Evolutionary conservation across 2,329 filamentous ascomycete genomes (phyloP).

Genomic region (Chaetomiaceae sp.): DNA sequence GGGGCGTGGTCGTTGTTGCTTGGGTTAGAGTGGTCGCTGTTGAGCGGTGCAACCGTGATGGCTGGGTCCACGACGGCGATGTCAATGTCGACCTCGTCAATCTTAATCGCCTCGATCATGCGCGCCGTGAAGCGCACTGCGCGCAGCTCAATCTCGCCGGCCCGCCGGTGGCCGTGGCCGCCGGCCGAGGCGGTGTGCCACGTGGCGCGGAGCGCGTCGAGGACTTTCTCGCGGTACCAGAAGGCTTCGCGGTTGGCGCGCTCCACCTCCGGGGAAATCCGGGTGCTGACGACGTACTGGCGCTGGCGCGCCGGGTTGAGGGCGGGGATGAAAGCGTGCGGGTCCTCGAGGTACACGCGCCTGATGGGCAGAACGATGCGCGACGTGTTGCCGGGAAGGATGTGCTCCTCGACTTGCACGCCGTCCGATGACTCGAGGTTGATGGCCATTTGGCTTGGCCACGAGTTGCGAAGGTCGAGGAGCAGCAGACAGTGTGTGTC

Average conservation of each 20-base stretch:
- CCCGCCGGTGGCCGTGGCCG: conserved; percentile 43
- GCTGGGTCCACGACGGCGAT: conserved; percentile 44
- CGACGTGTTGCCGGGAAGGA: conserved; percentile 62
- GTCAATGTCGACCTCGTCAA: conserved; percentile 70
- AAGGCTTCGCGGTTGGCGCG: conserved; percentile 74
- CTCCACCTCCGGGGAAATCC: conserved; percentile 73
- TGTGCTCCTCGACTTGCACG: conserved; percentile 46
- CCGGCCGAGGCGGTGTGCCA: conserved; percentile 52
- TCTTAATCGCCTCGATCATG: conserved; percentile 77
- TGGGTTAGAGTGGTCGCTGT: conserved; percentile 16
- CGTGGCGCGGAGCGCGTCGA: conserved; percentile 62
- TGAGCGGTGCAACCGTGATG: conserved; percentile 4
- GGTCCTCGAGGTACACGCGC: conserved; percentile 68
- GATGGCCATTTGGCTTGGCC: conserved; percentile 72
- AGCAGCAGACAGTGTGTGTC: conserved; percentile 72
- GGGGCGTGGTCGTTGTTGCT: conserved; percentile 15
- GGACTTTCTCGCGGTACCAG: conserved; percentile 81
- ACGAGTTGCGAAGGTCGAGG: conserved; percentile 81
- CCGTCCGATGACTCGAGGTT: conserved; percentile 45
- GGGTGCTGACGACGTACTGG: conserved; percentile 87
- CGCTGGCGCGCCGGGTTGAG: conserved; percentile 75
- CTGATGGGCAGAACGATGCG: conserved; percentile 71
- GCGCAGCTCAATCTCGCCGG: conserved; percentile 69
- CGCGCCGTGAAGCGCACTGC: conserved; percentile 65
- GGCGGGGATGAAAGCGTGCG: conserved; percentile 70